phyloP scores from a whole-genome alignment of 768 basidiomycete species.

The Coprinellus micaceus region DNA sequence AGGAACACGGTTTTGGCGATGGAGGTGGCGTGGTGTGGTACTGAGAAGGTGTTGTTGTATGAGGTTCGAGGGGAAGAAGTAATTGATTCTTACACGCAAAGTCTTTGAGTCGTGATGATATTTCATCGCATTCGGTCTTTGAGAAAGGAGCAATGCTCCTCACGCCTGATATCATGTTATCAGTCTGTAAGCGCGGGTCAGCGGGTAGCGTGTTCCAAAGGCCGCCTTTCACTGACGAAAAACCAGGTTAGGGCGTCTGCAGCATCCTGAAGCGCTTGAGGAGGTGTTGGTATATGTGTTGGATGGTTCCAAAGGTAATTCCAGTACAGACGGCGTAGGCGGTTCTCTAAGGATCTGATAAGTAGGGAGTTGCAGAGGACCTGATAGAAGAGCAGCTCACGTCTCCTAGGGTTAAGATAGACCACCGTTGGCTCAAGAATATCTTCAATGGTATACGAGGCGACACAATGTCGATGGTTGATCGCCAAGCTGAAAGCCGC shows the following conservation, averaged over 20 bases:
- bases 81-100: conserved; percentile 24
- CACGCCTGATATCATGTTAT: conserved; percentile 45
- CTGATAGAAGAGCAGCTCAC: conserved; percentile 14
- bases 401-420: conserved; percentile 23
- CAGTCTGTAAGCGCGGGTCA: conserved; percentile 26
- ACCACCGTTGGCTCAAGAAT: conserved; percentile 24
- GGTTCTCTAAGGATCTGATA: conserved; percentile 31
- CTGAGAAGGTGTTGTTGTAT: conserved; percentile 16
- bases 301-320: conserved; percentile 50
- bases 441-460: conserved; percentile 37
- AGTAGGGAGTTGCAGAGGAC: background rate
- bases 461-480: conserved; percentile 46
- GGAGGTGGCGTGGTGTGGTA: conserved; percentile 29
- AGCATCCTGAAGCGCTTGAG: conserved; percentile 42
- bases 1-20: conserved; percentile 43
- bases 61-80: background rate
- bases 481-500: conserved; percentile 36
- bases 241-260: conserved; percentile 50
- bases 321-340: conserved; percentile 48
- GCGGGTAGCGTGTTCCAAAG: background rate
- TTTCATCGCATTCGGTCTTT: conserved; percentile 49
- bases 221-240: conserved; percentile 27
- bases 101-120: conserved; percentile 36
- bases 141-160: conserved; percentile 50
- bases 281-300: conserved; percentile 38